These are phyloP conservation scores for Linnemannia zychae DNA, from an alignment of 192 early-diverging fungal genomes.

Conservation along the genomic window DNA sequence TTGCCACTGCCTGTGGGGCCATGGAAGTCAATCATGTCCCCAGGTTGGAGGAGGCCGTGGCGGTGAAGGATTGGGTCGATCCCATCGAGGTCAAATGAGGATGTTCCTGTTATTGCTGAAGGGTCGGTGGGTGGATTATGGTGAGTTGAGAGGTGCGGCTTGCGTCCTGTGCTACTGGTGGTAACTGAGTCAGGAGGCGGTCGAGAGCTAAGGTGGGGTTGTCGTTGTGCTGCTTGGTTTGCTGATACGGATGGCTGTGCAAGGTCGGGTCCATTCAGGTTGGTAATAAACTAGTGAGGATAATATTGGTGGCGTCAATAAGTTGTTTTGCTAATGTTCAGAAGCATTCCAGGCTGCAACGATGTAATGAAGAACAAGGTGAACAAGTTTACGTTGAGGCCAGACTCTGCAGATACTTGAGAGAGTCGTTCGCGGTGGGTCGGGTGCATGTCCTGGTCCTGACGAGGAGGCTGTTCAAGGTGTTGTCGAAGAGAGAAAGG, in stretches of 20 bases:
- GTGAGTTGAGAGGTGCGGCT: neutral
- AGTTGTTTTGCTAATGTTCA: neutral
- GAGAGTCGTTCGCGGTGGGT: slow-evolving; percentile 30
- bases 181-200: neutral
- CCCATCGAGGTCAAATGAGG: slow-evolving; percentile 25
- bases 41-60: slow-evolving; percentile 19
- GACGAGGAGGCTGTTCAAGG: neutral
- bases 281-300: slow-evolving; percentile 23
- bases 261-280: slow-evolving; percentile 6
- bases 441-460: slow-evolving; percentile 7
- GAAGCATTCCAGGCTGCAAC: neutral
- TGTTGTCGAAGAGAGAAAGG: neutral
- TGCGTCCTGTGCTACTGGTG: neutral
- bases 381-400: slow-evolving; percentile 33
- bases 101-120: neutral
- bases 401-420: slow-evolving; percentile 35
- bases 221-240: neutral
- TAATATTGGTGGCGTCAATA: slow-evolving; percentile 15
- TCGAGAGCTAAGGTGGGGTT: neutral
- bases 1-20: slow-evolving; percentile 38
- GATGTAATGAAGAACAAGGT: neutral
- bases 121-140: neutral
- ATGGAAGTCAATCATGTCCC: slow-evolving; percentile 46
- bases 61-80: slow-evolving; percentile 27
- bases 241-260: neutral